phyloP scores from a whole-genome alignment of 2,329 filamentous ascomycete species.

The Seiridium cupressi region DNA sequence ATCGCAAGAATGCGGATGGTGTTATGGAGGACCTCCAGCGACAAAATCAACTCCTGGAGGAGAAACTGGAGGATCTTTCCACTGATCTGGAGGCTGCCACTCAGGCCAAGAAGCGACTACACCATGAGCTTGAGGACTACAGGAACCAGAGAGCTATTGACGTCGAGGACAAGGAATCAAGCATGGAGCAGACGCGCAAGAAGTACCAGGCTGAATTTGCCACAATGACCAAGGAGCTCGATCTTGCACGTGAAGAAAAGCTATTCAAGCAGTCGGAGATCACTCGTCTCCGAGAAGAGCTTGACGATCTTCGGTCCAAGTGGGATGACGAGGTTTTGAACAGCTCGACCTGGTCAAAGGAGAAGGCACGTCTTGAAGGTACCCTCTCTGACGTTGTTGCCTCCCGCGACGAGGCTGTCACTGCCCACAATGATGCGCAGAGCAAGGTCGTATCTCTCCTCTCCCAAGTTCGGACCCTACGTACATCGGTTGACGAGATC shows the following conservation, averaged over 20 bases:
- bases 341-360: conserved; percentile 97
- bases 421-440: conserved; percentile 92
- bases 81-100: conserved; percentile 83
- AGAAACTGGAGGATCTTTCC: conserved; percentile 85
- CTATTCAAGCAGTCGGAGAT: conserved; percentile 86
- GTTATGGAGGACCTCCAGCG: conserved; percentile 87
- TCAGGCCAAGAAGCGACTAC: conserved; percentile 89
- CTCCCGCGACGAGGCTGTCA: conserved; percentile 90
- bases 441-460: conserved; percentile 87
- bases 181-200: conserved; percentile 94
- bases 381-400: conserved; percentile 85
- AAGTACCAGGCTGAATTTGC: conserved; percentile 96
- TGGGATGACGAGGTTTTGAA: conserved; percentile 99
- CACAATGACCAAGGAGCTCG: conserved; percentile 85
- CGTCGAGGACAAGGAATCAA: conserved; percentile 93
- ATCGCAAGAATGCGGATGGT: conserved; percentile 85
- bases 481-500: conserved; percentile 82
- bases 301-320: conserved; percentile 90
- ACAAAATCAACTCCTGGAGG: conserved; percentile 85
- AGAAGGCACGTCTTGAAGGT: conserved; percentile 88
- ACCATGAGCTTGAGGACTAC: conserved; percentile 97
- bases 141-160: conserved; percentile 92
- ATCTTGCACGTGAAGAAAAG: conserved; percentile 87
- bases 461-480: conserved; percentile 82
- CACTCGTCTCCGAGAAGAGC: conserved; percentile 84